Base-by-base conservation (phyloP, 2,329 filamentous ascomycete species). In the Graphilbum fragrans region DNA sequence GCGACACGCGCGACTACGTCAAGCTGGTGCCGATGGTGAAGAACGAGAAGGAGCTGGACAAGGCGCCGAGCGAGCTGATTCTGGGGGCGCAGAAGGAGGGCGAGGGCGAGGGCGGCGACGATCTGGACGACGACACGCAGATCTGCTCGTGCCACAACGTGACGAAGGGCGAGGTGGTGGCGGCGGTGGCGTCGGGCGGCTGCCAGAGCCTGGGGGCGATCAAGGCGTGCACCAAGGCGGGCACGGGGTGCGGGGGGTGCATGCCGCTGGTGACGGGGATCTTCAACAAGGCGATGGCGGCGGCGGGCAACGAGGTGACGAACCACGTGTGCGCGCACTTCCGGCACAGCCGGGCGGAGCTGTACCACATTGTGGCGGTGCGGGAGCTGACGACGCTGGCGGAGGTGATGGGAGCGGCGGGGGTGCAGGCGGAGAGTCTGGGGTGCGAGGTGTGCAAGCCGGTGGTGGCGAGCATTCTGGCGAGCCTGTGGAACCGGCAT, bases 91-190 rank as follows among this genome's bases (percentile, higher is more conserved):
- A 76, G 50, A 84, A 80, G 50, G 77, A 77, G 0, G 82, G 80
- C 3, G 83, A 79, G 2, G 86, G 85, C 11, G 83, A 87, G 38
- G 75, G 74, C 22, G 79, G 69, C 1, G 84, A 84, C 50, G 86
- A 94, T 52, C 70, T 94, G 49, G 34, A 37, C 39, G 85, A 92
- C 51, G 85, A 92, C 54, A 85, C 84, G 0, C 88, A 94, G 56
- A 82, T 94, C 46, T 94, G 87, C 60, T 92, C 86, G 2, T 94
- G 87, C 52, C 87, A 94, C 66, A 94, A 94, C 56, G 87, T 94
- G 34, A 81, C 77, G 20, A 94, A 94, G 58, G 83, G 82, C 16
- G 84, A 90, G 51, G 69, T 94, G 0, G 76, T 81, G 35, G 72
- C 72, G 5, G 67, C 66, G 2, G 74, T 90, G 56, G 88, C 88